phyloP scores from a whole-genome alignment of 2,329 filamentous ascomycete genomes.

The Teratosphaeria nubilosa region DNA sequence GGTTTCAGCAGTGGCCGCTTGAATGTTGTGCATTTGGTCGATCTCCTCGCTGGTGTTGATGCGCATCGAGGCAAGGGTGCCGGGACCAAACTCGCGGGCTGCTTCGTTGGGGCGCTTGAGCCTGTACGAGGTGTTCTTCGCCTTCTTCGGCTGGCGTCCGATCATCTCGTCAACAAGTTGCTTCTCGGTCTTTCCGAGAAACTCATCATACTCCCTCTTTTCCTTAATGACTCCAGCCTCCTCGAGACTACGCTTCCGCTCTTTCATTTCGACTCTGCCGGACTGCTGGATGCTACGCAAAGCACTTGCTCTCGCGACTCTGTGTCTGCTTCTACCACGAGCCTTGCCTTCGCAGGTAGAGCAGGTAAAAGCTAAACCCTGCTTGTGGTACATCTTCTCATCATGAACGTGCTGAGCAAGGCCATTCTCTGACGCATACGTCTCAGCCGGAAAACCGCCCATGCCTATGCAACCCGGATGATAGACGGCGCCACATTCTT shows the following conservation, averaged over 20 bases:
- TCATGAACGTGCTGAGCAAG: not conserved
- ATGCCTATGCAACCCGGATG: slow-evolving; percentile 8
- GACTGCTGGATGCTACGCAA: not conserved
- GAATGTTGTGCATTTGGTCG: not conserved
- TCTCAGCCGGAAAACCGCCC: not conserved
- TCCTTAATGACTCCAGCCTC: not conserved
- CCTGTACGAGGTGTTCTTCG: not conserved
- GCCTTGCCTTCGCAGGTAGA: not conserved
- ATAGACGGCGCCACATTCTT: slow-evolving; percentile 2
- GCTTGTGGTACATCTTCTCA: not conserved
- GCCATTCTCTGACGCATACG: not conserved
- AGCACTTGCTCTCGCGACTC: not conserved
- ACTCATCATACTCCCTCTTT: not conserved
- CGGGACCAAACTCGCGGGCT: not conserved
- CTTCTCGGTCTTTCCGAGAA: not conserved
- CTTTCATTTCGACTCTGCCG: not conserved
- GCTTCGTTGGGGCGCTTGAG: not conserved
- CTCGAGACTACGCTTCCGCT: not conserved
- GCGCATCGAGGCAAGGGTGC: not conserved
- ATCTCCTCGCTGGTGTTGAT: not conserved
- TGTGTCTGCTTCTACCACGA: not conserved
- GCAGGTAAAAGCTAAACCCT: slow-evolving; percentile 1
- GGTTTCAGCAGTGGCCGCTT: not conserved
- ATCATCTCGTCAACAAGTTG: not conserved
- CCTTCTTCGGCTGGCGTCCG: not conserved